Evolutionary conservation across 1,284 basidiomycete species (phyloP), one percentile per base, ranked within the genome.

Genomic region (Rhodotorula sp.): DNA sequence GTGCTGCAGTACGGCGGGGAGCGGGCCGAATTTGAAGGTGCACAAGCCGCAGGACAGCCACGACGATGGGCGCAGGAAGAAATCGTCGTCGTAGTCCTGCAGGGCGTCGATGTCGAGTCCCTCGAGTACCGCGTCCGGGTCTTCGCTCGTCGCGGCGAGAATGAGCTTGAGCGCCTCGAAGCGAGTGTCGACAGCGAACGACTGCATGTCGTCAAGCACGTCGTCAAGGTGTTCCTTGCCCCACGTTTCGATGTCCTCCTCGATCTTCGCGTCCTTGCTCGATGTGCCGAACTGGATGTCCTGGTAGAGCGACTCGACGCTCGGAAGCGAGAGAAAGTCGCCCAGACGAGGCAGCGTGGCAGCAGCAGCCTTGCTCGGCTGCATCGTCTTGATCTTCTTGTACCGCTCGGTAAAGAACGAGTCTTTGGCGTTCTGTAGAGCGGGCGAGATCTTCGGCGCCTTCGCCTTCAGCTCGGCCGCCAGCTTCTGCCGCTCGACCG

Each of bases 11-110:
- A 61, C 19, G 3, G n/a, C 42, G 7, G 23, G 1, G 19, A 64
- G 45, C 17, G 62, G 21, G 46, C 27, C 41, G 13, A 54, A 44
- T 3, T 12, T 34, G 2, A 1, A 0, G 52, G 2, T 1, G 46
- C 45, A 56, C 14, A 12, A 5, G 41, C 3, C n/a, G 62, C 65
- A 71, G 44, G 52, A 13, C 19, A 71, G 23, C 61, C 48, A 55
- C 34, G 70, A 71, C 13, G 56, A 42, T 7, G 66, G 53, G 2
- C 50, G 27, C 9, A 5, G 21, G 62, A 71, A 64, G n/a, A 62
- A 34, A 7, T 17, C 58, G 50, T 19, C 52, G 25, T 34, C 34
- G 34, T 34, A 25, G 16, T 19, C 25, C 25, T 16, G 27, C 34
- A 65, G 61, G n/a, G 21, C 23, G 8, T 49, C 60, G 19, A 23